Base-by-base conservation (phyloP, 257 asterid genomes). In the Solanum arcanum region DNA sequence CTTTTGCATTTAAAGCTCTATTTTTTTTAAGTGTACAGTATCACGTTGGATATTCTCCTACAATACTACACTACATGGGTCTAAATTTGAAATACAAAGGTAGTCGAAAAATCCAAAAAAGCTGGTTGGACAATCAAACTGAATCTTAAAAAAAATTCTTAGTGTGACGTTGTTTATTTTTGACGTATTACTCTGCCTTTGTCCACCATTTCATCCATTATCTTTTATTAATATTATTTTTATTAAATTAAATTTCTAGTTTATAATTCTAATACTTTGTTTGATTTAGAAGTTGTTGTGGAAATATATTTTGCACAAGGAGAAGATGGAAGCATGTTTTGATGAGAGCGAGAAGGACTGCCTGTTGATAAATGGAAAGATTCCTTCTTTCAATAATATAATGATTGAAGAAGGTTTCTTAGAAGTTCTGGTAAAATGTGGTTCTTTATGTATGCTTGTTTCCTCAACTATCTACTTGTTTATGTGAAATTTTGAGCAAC, bases 321-420 rank as follows among this genome's bases (percentile, higher is more conserved):
- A 33, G 35, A 33, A 33, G 35, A 33, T 33, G 35, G 35, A 33
- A 33, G 5, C 35, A 33, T 33, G 35, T 33, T 23, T 7, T 66
- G 88, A 37, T 8, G 75, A 83, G 29, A 76, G 90, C 20, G 3
- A 5, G 23, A 15, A 64, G 16, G 29, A 29, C 5, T 69, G 89
- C 70, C 42, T 21, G 31, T 74, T 74, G 86, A 23, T 88, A 41
- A 33, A 90, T 77, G 12, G 35, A 31, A 84, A 83, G 29, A 66
- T 11, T 33, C 59, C 5, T 33, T 33, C 89, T 68, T 91, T 91
- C 83, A 86, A 88, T 87, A 91, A 84, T 81, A 5, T 89, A 76
- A 37, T 91, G 87, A n/a, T 88, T 33, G 88, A 12, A 0, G 29
- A 62, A 62, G 5, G 15, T 9, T 23, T 9, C 31, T 10, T 23